Evolutionary conservation across 2,329 filamentous ascomycete species (phyloP).

Genomic region (Cercospora nicotianae): DNA sequence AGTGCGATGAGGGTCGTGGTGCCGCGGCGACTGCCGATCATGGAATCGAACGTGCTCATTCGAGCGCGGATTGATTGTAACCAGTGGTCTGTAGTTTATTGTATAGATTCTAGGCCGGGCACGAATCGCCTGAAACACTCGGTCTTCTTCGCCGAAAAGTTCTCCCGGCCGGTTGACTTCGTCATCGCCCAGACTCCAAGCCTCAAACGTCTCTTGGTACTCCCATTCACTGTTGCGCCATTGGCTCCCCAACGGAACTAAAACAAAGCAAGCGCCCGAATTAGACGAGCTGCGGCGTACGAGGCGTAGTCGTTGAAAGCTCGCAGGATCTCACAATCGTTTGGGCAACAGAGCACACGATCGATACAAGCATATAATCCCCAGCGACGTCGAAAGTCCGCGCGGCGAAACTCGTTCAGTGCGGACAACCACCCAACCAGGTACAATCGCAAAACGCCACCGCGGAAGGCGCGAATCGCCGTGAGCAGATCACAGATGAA

Average conservation of each 20-base stretch:
- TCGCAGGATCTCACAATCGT: background rate
- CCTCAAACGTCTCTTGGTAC: background rate
- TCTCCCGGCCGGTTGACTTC: background rate
- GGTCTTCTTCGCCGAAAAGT: conserved; percentile 1
- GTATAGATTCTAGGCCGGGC: background rate
- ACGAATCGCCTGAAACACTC: background rate
- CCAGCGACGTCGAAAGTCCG: background rate
- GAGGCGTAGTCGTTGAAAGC: background rate
- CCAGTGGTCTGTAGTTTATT: background rate
- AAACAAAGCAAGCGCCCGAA: background rate
- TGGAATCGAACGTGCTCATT: background rate
- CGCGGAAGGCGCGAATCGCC: conserved; percentile 1
- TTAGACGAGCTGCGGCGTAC: background rate
- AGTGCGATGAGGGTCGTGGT: background rate
- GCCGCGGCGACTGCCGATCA: background rate
- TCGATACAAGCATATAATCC: background rate
- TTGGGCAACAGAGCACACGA: conserved; percentile 10
- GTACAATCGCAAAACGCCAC: background rate
- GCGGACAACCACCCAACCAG: background rate
- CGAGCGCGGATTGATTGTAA: background rate
- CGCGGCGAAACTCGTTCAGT: background rate
- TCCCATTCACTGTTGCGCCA: background rate
- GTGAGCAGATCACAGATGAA: background rate
- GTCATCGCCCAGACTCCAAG: conserved; percentile 2
- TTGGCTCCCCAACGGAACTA: background rate